Evolutionary conservation across 192 early-diverging fungal species (phyloP), one percentile per base, ranked within the genome.

Genomic region (Rhizoclosmatium sp.): DNA sequence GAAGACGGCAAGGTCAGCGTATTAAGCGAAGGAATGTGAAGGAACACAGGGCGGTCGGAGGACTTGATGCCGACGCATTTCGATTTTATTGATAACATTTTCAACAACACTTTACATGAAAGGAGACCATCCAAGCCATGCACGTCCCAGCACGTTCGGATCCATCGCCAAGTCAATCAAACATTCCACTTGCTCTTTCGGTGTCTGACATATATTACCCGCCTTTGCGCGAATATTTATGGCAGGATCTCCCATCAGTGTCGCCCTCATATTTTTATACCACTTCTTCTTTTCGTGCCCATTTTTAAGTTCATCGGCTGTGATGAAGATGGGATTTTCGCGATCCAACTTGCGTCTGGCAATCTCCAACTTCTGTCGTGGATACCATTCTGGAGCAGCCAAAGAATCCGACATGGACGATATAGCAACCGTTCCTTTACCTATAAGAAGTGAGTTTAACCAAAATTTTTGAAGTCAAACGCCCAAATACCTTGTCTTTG

Each of bases 161-260:
- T 95, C 94, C 12, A 92, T 94, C 1, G 93, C 92, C 74, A 93
- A 83, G 77, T 94, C 91, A 69, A 95, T 84, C 39, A 94, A 65
- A 66, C 92, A 93, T 51, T 92, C 84, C 4, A 95, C 88, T 79
- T 95, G 94, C 40, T 89, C 91, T 58, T 83, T 81, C 19, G 91
- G 88, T 42, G 71, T 85, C 44, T 58, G 14, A 66, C 91, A 92
- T 7, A 78, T 78, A 39, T 78, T 31, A 1, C 85, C 85, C 1
- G 87, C 76, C 44, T 60, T 60, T 0, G 90, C 89, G 10, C 92
- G 87, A 1, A 78, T 69, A 69, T 84, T 88, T 23, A 81, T 21
- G 45, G 76, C 64, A 1, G 68, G 71, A 45, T 89, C 84, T 1
- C 93, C 93, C 59, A 87, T 47, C 0, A 88, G 82, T 16, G 87